Evolutionary conservation across 164 flowering plant genomes (phyloP).

Genomic region (Aristolochia fimbriata): DNA sequence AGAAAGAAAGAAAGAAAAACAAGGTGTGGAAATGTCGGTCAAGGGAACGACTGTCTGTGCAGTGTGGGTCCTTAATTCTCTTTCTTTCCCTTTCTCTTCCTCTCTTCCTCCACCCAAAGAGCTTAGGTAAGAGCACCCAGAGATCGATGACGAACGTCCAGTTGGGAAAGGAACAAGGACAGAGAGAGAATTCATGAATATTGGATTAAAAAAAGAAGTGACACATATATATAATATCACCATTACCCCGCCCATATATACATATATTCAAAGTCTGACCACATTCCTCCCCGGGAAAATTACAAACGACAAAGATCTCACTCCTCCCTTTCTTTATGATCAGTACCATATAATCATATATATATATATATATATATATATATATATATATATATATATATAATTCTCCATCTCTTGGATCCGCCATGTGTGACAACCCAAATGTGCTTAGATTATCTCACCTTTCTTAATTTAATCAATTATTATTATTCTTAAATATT

Average conservation of each 20-base stretch:
- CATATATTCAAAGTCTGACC: constrained; percentile 24
- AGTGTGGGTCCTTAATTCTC: too few relatives aligned
- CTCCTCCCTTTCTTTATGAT: background rate
- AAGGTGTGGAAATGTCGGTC: background rate
- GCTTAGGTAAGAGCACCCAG: too few relatives aligned
- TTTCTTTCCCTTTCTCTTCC: too few relatives aligned
- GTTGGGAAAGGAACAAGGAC: background rate
- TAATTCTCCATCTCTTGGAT: too few relatives aligned
- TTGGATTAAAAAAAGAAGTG: background rate
- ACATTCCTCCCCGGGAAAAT: constrained; percentile 18
- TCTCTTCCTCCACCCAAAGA: too few relatives aligned
- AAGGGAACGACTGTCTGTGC: background rate
- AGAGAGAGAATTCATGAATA: constrained; percentile 1
- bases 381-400: too few relatives aligned
- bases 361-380: too few relatives aligned
- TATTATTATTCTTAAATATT: too few relatives aligned
- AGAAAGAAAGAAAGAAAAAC: background rate
- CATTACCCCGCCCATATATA: too few relatives aligned
- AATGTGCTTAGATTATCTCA: background rate
- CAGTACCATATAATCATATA: too few relatives aligned
- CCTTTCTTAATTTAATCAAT: background rate
- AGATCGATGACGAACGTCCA: too few relatives aligned
- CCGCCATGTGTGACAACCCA: constrained; percentile 1
- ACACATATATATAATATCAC: background rate
- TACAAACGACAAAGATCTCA: constrained; percentile 32